Percentiles rank a stretch among this genome's conserved stretches.
phyloP scores from a whole-genome alignment of 2,329 filamentous ascomycete genomes.

The Colletotrichum shisoi region DNA sequence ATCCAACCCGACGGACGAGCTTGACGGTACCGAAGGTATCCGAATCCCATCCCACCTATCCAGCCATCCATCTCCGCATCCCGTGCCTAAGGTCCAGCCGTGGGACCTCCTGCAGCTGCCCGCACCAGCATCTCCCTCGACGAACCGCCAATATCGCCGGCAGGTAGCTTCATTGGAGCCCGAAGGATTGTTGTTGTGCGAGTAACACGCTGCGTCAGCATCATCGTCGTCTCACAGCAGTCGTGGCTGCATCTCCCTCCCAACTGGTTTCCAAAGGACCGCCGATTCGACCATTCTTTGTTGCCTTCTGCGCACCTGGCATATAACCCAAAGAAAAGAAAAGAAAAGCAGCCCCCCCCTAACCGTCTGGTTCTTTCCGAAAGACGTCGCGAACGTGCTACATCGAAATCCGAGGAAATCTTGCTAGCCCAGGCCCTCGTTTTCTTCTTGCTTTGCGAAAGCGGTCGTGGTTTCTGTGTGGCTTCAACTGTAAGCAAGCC shows the following conservation, averaged over 20 bases:
- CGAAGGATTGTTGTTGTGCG: slow-evolving; percentile 54
- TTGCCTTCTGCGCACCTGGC: slow-evolving; percentile 8
- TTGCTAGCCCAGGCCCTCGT: not conserved
- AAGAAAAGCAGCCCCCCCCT: no score
- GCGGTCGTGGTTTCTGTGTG: not conserved
- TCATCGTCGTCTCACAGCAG: slow-evolving; percentile 59
- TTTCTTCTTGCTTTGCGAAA: not conserved
- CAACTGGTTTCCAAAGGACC: slow-evolving; percentile 43
- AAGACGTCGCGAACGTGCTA: slow-evolving; percentile 18
- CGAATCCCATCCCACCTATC: not conserved
- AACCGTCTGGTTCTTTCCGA: not conserved
- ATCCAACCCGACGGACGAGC: slow-evolving; percentile 11
- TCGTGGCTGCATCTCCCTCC: slow-evolving; percentile 44
- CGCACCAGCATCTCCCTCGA: slow-evolving; percentile 52
- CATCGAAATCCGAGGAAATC: slow-evolving; percentile 9
- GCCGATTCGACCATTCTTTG: not conserved
- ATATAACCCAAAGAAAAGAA: not conserved
- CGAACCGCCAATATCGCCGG: slow-evolving; percentile 56
- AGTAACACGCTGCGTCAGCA: slow-evolving; percentile 60
- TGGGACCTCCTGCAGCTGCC: slow-evolving; percentile 56
- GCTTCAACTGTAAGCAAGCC: no score
- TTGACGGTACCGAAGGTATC: slow-evolving; percentile 19
- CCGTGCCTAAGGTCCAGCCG: slow-evolving; percentile 47
- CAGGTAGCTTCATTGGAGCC: slow-evolving; percentile 59
- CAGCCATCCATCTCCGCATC: slow-evolving; percentile 41